Conservation (phyloP, 495 filamentous ascomycete genomes). For the Hypomontagnella submonticulosa region DNA sequence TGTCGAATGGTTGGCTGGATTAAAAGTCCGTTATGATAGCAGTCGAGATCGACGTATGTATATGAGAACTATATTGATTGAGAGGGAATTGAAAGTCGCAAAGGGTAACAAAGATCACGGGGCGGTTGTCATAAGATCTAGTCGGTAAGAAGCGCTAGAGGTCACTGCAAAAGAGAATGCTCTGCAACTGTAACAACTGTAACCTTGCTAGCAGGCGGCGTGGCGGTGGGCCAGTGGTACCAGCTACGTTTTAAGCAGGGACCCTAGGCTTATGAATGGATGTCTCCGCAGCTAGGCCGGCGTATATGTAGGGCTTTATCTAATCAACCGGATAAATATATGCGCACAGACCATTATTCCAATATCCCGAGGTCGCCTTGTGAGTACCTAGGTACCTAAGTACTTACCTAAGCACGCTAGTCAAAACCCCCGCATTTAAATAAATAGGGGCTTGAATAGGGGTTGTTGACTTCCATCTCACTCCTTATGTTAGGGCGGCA, state of each 20-base stretch:
- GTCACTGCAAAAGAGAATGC: constrained; percentile 2
- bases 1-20: constrained; percentile 8
- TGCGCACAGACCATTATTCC: background rate
- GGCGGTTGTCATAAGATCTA: constrained; percentile 27
- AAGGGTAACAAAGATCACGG: constrained; percentile 26
- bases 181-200: background rate
- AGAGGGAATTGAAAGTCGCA: constrained; percentile 10
- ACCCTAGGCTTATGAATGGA: constrained; percentile 2
- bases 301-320: constrained; percentile 7
- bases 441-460: too few species aligned
- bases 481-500: too few species aligned
- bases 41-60: background rate
- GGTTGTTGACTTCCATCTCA: too few species aligned
- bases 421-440: too few species aligned
- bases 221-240: constrained; percentile 42
- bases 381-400: too few species aligned
- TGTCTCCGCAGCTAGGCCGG: background rate
- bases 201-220: constrained; percentile 20
- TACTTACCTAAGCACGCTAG: too few species aligned
- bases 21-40: background rate
- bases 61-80: background rate
- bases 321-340: constrained; percentile 19
- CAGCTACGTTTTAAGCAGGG: constrained; percentile 8
- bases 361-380: too few species aligned
- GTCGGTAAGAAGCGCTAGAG: too few species aligned